phyloP scores from a whole-genome alignment of 2,329 filamentous ascomycete genomes.

The Stylonectria norvegica region DNA sequence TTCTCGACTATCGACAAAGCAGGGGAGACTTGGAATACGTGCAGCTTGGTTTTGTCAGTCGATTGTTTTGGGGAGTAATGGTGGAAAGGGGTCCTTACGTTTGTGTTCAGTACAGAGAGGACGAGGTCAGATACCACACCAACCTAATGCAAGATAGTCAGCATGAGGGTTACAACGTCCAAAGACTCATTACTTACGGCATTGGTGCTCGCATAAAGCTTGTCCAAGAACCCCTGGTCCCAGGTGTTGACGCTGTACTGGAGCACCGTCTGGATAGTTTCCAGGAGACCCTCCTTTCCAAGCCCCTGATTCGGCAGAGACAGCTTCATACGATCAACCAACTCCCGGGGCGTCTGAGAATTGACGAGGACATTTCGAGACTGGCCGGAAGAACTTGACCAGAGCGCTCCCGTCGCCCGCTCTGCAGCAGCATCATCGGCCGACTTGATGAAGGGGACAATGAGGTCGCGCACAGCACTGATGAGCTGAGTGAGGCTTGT shows the following conservation, averaged over 20 bases:
- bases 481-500: conserved; percentile 53
- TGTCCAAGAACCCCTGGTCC: conserved; percentile 95
- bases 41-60: conserved; percentile 35
- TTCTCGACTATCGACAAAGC: conserved; percentile 87
- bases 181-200: conserved; percentile 50
- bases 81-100: conserved; percentile 48
- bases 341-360: conserved; percentile 54
- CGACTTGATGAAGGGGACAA: conserved; percentile 67
- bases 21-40: conserved; percentile 92
- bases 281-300: conserved; percentile 71
- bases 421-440: conserved; percentile 60
- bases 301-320: conserved; percentile 56
- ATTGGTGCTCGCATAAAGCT: conserved; percentile 88
- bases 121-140: conserved; percentile 83
- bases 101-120: conserved; percentile 84
- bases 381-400: conserved; percentile 37
- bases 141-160: conserved; percentile 46
- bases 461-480: conserved; percentile 61
- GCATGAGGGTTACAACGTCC: neutral
- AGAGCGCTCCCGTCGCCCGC: conserved; percentile 49
- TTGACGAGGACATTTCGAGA: conserved; percentile 61
- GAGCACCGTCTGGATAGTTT: conserved; percentile 67
- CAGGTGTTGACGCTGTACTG: conserved; percentile 95
- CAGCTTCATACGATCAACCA: conserved; percentile 54
- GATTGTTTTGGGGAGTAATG: neutral